A percentile compares a stretch with the other conserved stretches of the same genome.
These are phyloP conservation scores for Salix dunnii DNA, from an alignment of 345 rosid genomes.

Conservation along the genomic window DNA sequence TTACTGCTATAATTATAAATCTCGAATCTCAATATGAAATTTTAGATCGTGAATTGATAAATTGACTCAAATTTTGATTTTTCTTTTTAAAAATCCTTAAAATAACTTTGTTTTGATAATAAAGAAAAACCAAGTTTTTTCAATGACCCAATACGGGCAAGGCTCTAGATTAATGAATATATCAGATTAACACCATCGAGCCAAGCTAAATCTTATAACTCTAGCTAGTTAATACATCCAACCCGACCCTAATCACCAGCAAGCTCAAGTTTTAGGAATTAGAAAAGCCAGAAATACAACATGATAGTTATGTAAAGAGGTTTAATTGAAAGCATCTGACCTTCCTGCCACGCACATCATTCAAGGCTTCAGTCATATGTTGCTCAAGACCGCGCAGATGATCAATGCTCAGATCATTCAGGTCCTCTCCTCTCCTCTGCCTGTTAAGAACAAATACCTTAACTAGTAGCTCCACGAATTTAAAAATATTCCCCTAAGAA, in stretches of 20 bases:
- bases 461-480: background rate
- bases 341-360: slow-evolving; percentile 43
- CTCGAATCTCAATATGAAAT: no score
- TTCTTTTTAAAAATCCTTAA: no score
- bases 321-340: slow-evolving; percentile 13
- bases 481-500: background rate
- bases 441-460: slow-evolving; percentile 11
- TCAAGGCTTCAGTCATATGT: slow-evolving; percentile 30
- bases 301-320: background rate
- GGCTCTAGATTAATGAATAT: no score
- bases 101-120: no score
- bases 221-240: no score
- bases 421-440: slow-evolving; percentile 54
- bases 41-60: no score
- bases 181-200: no score
- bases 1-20: no score
- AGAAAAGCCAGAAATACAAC: background rate
- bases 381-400: slow-evolving; percentile 46
- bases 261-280: background rate
- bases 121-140: no score
- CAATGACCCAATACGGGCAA: no score
- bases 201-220: no score
- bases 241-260: background rate
- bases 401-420: slow-evolving; percentile 33
- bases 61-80: no score